These are phyloP conservation scores for Fomitopsis pulvina DNA, from an alignment of 768 basidiomycete species.

Conservation along the genomic window DNA sequence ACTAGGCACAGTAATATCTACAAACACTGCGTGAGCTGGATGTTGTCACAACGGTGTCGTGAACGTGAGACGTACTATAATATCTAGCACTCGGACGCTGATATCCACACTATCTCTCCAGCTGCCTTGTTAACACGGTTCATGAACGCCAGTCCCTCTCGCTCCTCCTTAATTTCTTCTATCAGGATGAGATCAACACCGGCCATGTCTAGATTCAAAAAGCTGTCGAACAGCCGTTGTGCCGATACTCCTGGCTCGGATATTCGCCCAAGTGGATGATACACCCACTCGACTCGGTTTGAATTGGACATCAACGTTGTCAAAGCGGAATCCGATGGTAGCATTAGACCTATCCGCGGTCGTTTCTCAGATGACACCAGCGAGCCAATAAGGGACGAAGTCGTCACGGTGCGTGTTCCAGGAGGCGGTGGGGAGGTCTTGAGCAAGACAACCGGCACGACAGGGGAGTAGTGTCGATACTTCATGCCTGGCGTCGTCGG, in stretches of 20 bases:
- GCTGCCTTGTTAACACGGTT: constrained; percentile 91
- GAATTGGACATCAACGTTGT: constrained; percentile 18
- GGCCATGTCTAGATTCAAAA: constrained; percentile 69
- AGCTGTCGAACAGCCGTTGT: constrained; percentile 78
- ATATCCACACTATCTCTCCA: constrained; percentile 35
- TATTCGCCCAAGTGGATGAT: constrained; percentile 40
- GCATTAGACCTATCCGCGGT: constrained; percentile 62
- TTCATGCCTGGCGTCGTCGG: constrained; percentile 99
- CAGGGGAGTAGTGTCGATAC: constrained; percentile 93
- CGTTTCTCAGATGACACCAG: constrained; percentile 21
- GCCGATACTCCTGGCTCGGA: constrained; percentile 64
- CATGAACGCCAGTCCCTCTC: constrained; percentile 91
- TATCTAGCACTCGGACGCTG: background rate
- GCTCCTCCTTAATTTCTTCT: constrained; percentile 74
- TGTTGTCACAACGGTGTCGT: too few relatives aligned
- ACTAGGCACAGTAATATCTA: too few relatives aligned
- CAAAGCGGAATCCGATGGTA: constrained; percentile 51
- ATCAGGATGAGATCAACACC: constrained; percentile 81
- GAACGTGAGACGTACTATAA: background rate
- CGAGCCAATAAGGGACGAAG: constrained; percentile 36
- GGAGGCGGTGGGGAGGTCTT: constrained; percentile 43
- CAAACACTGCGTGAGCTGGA: too few relatives aligned
- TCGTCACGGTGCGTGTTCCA: constrained; percentile 24
- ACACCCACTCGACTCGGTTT: constrained; percentile 45
- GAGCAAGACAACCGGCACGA: constrained; percentile 77